phyloP scores from a whole-genome alignment of 208 protist genomes.

The Crithidia fasciculata region DNA sequence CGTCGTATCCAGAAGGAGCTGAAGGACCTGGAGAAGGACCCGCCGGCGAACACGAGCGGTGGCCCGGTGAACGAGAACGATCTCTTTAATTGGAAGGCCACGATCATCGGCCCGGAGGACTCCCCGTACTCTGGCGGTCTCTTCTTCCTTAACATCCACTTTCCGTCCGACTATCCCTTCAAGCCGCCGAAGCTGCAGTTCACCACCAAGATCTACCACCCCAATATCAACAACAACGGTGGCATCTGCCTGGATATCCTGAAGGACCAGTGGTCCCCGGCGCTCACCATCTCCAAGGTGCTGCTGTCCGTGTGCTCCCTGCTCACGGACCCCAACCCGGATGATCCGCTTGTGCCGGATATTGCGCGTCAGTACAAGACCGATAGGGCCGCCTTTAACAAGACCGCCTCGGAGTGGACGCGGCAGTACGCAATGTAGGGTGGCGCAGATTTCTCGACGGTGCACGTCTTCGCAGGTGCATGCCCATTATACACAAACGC shows the following conservation, averaged over 20 bases:
- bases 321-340: constrained; percentile 99
- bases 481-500: no score
- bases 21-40: constrained; percentile 94
- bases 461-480: no score
- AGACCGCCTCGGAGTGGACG: constrained; percentile 95
- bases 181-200: constrained; percentile 95
- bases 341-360: constrained; percentile 98
- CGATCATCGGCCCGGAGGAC: constrained; percentile 96
- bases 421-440: constrained; percentile 68
- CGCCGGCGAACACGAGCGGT: constrained; percentile 95
- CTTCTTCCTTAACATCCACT: constrained; percentile 99
- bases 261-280: constrained; percentile 97
- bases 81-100: constrained; percentile 97
- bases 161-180: constrained; percentile 98
- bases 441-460: not conserved
- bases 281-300: constrained; percentile 98
- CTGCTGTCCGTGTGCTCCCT: constrained; percentile 98
- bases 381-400: constrained; percentile 90
- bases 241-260: constrained; percentile 99
- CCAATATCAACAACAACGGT: constrained; percentile 97
- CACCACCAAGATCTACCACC: constrained; percentile 97
- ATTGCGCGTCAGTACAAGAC: constrained; percentile 97
- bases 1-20: constrained; percentile 96
- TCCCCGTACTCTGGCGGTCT: constrained; percentile 97
- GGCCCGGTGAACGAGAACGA: constrained; percentile 95